A percentile compares a stretch with the other conserved stretches of the same genome.
Conservation (phyloP, 352 stramenopile genomes). For the Phytopythium sindhum region DNA sequence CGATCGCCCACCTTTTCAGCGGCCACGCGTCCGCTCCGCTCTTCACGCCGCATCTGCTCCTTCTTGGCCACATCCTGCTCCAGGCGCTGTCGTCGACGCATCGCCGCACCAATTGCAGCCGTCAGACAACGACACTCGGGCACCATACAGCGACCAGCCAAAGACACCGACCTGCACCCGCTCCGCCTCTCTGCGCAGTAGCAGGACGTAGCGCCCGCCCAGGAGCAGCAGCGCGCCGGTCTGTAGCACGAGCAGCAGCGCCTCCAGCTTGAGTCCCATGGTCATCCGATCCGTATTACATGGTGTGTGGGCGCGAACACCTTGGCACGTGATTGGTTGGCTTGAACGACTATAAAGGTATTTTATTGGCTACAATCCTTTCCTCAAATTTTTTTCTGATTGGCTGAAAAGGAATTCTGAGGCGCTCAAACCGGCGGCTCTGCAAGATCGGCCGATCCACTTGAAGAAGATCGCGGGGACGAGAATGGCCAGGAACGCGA, state of each 20-base stretch:
- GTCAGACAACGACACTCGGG: background rate
- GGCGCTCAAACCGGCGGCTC: background rate
- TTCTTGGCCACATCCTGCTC: slow-evolving; percentile 39
- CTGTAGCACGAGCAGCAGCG: slow-evolving; percentile 26
- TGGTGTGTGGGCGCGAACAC: background rate
- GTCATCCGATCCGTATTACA: background rate
- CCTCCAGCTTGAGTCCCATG: slow-evolving; percentile 18
- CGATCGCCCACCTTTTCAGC: slow-evolving; percentile 49
- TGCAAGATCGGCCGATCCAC: background rate
- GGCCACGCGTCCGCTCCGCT: slow-evolving; percentile 57
- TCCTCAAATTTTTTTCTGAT: background rate
- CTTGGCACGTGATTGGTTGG: background rate
- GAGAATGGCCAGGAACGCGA: slow-evolving; percentile 34
- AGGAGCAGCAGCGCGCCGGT: slow-evolving; percentile 26
- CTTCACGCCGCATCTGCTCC: slow-evolving; percentile 50
- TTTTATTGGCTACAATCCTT: slow-evolving; percentile 1
- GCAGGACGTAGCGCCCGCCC: slow-evolving; percentile 15
- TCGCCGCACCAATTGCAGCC: background rate
- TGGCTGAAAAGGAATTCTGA: slow-evolving; percentile 9
- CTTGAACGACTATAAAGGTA: background rate
- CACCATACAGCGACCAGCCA: background rate
- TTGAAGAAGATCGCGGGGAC: background rate
- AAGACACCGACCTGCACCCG: slow-evolving; percentile 13
- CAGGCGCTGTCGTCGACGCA: slow-evolving; percentile 18
- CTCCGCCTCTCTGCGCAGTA: slow-evolving; percentile 1